Conservation (phyloP, 371 early-diverging fungal species). For the Dichotomocladium elegans region DNA sequence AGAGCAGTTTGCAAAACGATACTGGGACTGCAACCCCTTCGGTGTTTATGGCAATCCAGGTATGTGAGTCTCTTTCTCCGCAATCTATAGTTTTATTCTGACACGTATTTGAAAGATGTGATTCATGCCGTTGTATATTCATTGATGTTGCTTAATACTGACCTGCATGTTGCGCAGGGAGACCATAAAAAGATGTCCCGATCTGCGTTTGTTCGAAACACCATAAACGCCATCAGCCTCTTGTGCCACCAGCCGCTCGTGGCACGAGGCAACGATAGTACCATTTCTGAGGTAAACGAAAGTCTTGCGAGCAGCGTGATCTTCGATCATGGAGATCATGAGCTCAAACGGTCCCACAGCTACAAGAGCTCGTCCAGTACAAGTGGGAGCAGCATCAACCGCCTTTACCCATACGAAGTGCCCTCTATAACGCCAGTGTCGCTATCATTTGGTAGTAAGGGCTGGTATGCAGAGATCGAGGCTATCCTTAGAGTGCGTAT, state of each 20-base stretch:
- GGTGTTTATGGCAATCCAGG: constrained; percentile 49
- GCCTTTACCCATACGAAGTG: constrained; percentile 6
- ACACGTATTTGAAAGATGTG: constrained; percentile 44
- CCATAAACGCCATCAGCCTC: constrained; percentile 48
- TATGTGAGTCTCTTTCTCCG: constrained; percentile 3
- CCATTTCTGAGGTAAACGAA: background rate
- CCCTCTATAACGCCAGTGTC: constrained; percentile 4
- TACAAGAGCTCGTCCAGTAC: constrained; percentile 8
- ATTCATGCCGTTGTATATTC: constrained; percentile 88
- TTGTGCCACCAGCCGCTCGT: constrained; percentile 20
- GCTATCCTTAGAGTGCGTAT: constrained; percentile 24
- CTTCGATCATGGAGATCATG: constrained; percentile 8
- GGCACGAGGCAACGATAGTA: too few relatives aligned
- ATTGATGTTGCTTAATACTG: constrained; percentile 87
- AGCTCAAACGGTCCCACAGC: constrained; percentile 13
- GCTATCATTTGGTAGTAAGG: constrained; percentile 7
- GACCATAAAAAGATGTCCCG: constrained; percentile 60
- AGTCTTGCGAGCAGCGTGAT: constrained; percentile 14
- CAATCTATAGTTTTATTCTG: background rate
- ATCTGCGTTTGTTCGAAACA: constrained; percentile 60
- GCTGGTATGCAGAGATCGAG: constrained; percentile 40
- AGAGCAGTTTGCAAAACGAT: constrained; percentile 72
- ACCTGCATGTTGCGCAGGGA: constrained; percentile 82
- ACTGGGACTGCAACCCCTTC: constrained; percentile 77
- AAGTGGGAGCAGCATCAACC: constrained; percentile 6